These are phyloP conservation scores for Russula earlei DNA, from an alignment of 768 basidiomycete species.

Conservation along the genomic window DNA sequence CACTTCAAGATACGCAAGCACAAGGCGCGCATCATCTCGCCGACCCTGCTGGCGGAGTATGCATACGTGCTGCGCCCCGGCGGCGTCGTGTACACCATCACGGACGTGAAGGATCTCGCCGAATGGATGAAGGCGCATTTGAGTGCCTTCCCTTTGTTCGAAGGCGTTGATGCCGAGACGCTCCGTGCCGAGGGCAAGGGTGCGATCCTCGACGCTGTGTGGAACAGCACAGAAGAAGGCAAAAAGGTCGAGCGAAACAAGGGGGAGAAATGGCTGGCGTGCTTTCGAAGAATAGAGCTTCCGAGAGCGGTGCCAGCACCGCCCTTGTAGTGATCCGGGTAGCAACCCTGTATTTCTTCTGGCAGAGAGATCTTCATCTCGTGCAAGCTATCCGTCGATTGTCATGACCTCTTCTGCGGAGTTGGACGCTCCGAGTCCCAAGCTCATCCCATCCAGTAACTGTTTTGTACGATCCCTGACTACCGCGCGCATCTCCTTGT, in stretches of 20 bases:
- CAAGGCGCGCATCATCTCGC: conserved; percentile 97
- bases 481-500: conserved; percentile 73
- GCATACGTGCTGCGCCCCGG: conserved; percentile 87
- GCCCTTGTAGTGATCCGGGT: not conserved
- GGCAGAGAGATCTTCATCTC: too few relatives aligned
- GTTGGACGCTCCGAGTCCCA: conserved; percentile 26
- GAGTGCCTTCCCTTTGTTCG: conserved; percentile 80
- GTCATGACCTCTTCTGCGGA: conserved; percentile 17
- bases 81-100: conserved; percentile 97
- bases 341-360: not conserved
- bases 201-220: conserved; percentile 71
- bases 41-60: conserved; percentile 95
- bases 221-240: conserved; percentile 88
- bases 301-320: not conserved
- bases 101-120: conserved; percentile 89
- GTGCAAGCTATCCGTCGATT: conserved; percentile 3
- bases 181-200: conserved; percentile 71
- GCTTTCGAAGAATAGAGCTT: conserved; percentile 58
- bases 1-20: conserved; percentile 98
- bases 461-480: conserved; percentile 52
- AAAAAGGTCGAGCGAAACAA: conserved; percentile 90
- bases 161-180: conserved; percentile 62
- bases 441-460: conserved; percentile 55
- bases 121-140: conserved; percentile 93
- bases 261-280: conserved; percentile 88